Evolutionary conservation across 371 early-diverging fungal genomes (phyloP).

Genomic region (Mortierella sp.): DNA sequence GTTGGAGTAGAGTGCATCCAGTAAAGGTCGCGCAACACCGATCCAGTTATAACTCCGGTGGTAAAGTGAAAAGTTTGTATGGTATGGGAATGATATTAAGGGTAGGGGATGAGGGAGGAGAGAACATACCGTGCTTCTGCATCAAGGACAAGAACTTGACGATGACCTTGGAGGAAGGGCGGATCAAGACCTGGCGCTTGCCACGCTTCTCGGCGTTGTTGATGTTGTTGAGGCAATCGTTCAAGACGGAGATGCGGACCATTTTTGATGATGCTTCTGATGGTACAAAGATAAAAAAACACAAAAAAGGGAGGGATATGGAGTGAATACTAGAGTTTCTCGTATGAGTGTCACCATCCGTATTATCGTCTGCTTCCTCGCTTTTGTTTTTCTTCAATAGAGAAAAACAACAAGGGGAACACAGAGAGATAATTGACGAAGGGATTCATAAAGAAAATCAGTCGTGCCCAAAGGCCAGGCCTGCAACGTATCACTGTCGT

Average conservation of each 20-base stretch:
- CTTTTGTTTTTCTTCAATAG: neutral
- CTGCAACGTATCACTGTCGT: constrained; percentile 48
- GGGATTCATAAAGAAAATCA: constrained; percentile 58
- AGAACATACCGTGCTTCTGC: constrained; percentile 95
- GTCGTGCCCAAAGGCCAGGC: constrained; percentile 46
- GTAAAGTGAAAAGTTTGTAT: neutral
- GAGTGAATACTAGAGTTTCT: constrained; percentile 55
- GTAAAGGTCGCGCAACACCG: constrained; percentile 57
- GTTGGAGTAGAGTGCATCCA: constrained; percentile 54
- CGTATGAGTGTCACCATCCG: constrained; percentile 55
- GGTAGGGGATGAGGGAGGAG: neutral
- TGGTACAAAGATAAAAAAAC: neutral
- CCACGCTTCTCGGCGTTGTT: constrained; percentile 99
- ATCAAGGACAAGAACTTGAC: constrained; percentile 99
- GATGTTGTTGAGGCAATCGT: constrained; percentile 98
- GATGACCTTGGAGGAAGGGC: constrained; percentile 97
- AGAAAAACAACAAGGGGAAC: neutral
- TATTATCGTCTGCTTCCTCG: neutral
- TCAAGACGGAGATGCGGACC: constrained; percentile 92
- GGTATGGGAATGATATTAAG: constrained; percentile 12
- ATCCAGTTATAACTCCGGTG: constrained; percentile 83
- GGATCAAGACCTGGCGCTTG: constrained; percentile 98
- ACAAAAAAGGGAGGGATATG: neutral
- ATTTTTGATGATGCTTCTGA: constrained; percentile 64
- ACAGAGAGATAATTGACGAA: constrained; percentile 1